phyloP scores from a whole-genome alignment of 192 early-diverging fungal genomes.

The Glomus cerebriforme region DNA sequence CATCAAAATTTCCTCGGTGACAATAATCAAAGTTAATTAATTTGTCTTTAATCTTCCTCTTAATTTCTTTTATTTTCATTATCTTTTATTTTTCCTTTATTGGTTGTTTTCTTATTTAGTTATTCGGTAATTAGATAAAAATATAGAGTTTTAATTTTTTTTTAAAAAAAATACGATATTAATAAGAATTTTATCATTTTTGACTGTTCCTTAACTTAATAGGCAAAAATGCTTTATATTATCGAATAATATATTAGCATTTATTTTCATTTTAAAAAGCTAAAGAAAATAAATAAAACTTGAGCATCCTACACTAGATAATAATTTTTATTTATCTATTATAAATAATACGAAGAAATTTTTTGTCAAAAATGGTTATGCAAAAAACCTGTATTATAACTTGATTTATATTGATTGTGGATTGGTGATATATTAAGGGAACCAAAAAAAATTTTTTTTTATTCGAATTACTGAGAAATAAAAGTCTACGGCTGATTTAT shows the following conservation, averaged over 20 bases:
- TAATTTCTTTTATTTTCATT: background rate
- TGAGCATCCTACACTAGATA: too few relatives aligned
- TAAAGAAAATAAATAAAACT: too few relatives aligned
- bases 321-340: too few relatives aligned
- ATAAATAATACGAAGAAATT: too few relatives aligned
- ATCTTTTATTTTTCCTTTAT: background rate
- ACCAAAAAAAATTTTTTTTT: too few relatives aligned
- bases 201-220: background rate
- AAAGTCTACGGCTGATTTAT: too few relatives aligned
- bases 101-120: background rate
- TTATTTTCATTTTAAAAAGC: too few relatives aligned
- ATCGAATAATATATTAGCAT: background rate
- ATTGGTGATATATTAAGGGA: too few relatives aligned
- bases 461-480: too few relatives aligned
- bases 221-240: background rate
- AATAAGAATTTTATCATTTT: background rate
- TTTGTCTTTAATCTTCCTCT: background rate
- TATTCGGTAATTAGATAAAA: background rate
- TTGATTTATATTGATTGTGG: too few relatives aligned
- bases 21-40: background rate
- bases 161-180: background rate
- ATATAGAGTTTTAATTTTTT: background rate
- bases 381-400: too few relatives aligned
- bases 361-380: too few relatives aligned
- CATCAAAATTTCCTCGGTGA: conserved; percentile 8